Conservation (phyloP, 164 flowering plant genomes). For the Piper longum region DNA sequence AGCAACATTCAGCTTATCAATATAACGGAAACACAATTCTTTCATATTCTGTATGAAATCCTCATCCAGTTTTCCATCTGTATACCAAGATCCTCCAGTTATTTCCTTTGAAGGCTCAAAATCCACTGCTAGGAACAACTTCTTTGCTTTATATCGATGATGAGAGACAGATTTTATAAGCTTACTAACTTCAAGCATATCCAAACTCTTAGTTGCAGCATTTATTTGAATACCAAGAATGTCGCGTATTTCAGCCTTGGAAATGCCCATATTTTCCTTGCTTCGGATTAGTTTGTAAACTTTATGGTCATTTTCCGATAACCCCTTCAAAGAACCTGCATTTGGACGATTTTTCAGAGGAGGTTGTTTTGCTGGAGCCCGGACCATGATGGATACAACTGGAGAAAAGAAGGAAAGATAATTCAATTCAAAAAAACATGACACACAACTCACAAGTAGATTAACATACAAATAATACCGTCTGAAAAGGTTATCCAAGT, state of each 20-base stretch:
- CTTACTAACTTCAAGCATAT: conserved; percentile 23
- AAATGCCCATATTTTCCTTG: conserved; percentile 36
- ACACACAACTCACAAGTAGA: too few species aligned
- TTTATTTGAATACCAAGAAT: conserved; percentile 19
- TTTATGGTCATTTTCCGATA: conserved; percentile 12
- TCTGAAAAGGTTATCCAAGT: too few species aligned
- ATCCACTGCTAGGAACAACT: conserved; percentile 48
- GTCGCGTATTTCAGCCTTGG: conserved; percentile 25
- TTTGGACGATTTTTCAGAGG: conserved; percentile 7
- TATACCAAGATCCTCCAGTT: conserved; percentile 73
- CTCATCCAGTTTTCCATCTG: conserved; percentile 40
- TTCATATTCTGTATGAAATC: conserved; percentile 25
- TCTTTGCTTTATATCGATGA: conserved; percentile 33
- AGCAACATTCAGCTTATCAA: conserved; percentile 27
- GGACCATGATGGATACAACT: conserved; percentile 9
- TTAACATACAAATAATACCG: too few species aligned
- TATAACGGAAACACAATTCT: conserved; percentile 13
- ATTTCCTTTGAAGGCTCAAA: conserved; percentile 62
- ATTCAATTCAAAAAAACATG: too few species aligned
- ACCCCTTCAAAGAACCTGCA: conserved; percentile 1
- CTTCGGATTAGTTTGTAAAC: conserved; percentile 13
- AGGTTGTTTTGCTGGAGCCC: conserved; percentile 4
- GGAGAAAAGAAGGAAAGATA: too few species aligned
- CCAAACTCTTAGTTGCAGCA: conserved; percentile 30
- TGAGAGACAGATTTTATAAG: conserved; percentile 50